Evolutionary conservation across 2,329 filamentous ascomycete genomes (phyloP), one percentile per base, ranked within the genome.

Genomic region (Albifimbria verrucaria): DNA sequence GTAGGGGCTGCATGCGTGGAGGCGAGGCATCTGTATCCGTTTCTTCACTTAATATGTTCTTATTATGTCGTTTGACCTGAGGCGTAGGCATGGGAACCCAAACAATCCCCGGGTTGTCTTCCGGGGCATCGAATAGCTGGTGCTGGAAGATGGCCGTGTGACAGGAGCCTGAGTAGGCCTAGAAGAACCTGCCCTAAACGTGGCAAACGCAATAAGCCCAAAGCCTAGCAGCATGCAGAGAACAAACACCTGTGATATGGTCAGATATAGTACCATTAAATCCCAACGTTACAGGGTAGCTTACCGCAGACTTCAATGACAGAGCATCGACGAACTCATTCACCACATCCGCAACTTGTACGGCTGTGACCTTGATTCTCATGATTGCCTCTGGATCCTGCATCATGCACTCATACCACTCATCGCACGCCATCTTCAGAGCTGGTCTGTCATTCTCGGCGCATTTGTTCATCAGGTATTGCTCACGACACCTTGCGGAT

Each of bases 281-380:
- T 15, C 7, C 11, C 26, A 32, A 15, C 7, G 4, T 9, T 9
- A 44, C 7, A 12, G 28, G 18, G 26, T 12, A 22, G 68, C 77
- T 59, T 70, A 83, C 81, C 73, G 80, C 80, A 10, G 80, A 79
- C 71, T 97, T 97, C 71, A 90, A 88, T 58, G 88, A 91, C 70
- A 97, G 92, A 6, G 90, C 86, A 62, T 96, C 91, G 4, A 96
- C 87, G 68, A 97, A 97, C 63, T 88, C 88, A 68, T 97, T 97
- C 70, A 97, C 87, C 41, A 99, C 96, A 65, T 91, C 85, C 1
- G 93, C 93, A 66, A 97, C 89, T 23, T 92, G 94, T 65, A 90
- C 88, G 5, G 91, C 92, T 18, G 88, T 90, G 39, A 96, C 85
- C 63, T 87, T 88, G 42, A 93, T 88, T 36, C 87, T 80, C 59